Base-by-base conservation (phyloP, 1,284 basidiomycete species). In the Mycosarcoma mackinlayi region DNA sequence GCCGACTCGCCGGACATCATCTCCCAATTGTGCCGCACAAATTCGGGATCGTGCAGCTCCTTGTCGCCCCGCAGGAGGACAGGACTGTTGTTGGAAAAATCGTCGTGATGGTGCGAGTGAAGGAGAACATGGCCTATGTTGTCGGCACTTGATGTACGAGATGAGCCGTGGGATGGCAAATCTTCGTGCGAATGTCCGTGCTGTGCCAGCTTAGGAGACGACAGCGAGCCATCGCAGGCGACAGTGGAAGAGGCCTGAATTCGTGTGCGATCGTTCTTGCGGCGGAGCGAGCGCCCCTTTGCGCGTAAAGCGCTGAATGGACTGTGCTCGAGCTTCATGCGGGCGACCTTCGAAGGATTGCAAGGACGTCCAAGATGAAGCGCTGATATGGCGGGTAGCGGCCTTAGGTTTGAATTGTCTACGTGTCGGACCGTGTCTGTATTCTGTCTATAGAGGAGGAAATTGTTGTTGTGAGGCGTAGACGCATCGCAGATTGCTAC, bases 1-100 rank as follows among this genome's bases (percentile, higher is more conserved):
- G 34, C 40, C 8, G 58, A 23, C 14, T 62, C 65, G 40, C 66
- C 66, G 1, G 66, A 45, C 60, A 69, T 69, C 66, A 69, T 69
- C 40, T 69, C 66, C 56, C 51, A 63, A 10, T 63, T 63, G 53
- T 64, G 66, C n/a, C 60, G 60, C 11, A 69, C 60, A 38, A 59
- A 69, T 34, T 63, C 44, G 40, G 66, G 66, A 30, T 69, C 66
- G 55, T 69, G 66, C 18, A 69, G 56, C 45, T 69, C 66, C 48
- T 63, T 63, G 52, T 69, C 60, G 11, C 49, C 66, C 4, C 45
- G 56, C 7, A 69, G 51, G 8, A 68, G 50, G 6, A 69, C 45
- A 0, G 66, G 59, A 11, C 60, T 63, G 55, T 58, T 62, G 51
- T 33, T 46, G 8, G 56, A 30, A 21, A 38, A 53, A 1, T 57